phyloP scores from a whole-genome alignment of 805 yeast species.

The Metschnikowia aberdeeniae region DNA sequence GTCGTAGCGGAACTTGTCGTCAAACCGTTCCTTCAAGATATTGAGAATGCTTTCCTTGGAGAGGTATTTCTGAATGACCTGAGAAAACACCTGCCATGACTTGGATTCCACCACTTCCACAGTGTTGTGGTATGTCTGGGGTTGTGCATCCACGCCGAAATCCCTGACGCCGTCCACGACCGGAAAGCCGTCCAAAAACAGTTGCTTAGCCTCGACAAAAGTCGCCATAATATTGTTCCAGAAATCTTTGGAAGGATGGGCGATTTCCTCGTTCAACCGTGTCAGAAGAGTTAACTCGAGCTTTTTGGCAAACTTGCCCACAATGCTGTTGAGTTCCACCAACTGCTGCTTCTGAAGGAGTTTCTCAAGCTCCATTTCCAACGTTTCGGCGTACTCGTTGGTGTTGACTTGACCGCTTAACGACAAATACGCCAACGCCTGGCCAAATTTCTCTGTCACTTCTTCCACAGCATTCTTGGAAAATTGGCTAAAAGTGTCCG shows the following conservation, averaged over 20 bases:
- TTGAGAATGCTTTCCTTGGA: constrained; percentile 62
- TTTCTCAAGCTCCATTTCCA: constrained; percentile 12
- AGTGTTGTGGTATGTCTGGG: constrained; percentile 39
- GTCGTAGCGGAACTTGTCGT: constrained; percentile 78
- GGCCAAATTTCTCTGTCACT: constrained; percentile 14
- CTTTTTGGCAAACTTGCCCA: constrained; percentile 42
- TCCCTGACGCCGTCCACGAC: constrained; percentile 38
- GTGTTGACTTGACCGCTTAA: constrained; percentile 28
- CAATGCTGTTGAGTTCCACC: constrained; percentile 29
- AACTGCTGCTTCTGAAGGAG: constrained; percentile 36
- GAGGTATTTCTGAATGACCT: constrained; percentile 55
- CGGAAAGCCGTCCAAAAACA: constrained; percentile 10
- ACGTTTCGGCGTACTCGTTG: constrained; percentile 12
- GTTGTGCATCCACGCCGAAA: constrained; percentile 60
- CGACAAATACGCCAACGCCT: constrained; percentile 20
- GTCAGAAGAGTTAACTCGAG: constrained; percentile 48
- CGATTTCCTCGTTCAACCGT: constrained; percentile 43
- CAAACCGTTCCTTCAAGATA: constrained; percentile 75
- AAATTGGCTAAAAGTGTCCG: constrained; percentile 9
- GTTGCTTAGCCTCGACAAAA: constrained; percentile 50
- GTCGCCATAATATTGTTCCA: constrained; percentile 21
- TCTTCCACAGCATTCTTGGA: constrained; percentile 11
- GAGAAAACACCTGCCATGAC: constrained; percentile 65
- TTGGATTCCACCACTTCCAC: constrained; percentile 42
- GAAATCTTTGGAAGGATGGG: constrained; percentile 41